Base-by-base conservation (phyloP, 2,329 filamentous ascomycete species). In the Rasamsonia emersonii region DNA sequence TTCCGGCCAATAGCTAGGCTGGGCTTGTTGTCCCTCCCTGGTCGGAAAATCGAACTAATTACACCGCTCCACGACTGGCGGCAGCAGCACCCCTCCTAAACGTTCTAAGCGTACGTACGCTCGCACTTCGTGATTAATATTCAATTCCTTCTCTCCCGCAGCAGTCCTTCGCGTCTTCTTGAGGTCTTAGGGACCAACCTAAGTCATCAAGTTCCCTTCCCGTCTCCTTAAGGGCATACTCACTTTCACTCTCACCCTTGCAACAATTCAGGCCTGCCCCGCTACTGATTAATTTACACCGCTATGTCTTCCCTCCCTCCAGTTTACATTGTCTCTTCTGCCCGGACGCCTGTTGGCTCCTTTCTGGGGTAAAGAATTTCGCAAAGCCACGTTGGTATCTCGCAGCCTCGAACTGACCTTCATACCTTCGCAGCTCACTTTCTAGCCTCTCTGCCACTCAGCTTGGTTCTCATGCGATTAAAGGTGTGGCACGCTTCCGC, bases 241-340 rank as follows among this genome's bases (percentile, higher is more conserved):
- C 11, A 9, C 20, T 23, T 11, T 23, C 20, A 9, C 20, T 23
- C 11, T 9, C 20, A n/a, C n/a, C n/a, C n/a, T n/a, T n/a, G n/a
- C 20, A 23, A 23, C 20, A 23, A 23, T 23, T 23, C n/a, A n/a
- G n/a, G n/a, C n/a, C n/a, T 25, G 33, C 28, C 25, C 28, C 31
- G 24, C 32, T n/a, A n/a, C n/a, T n/a, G n/a, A 16, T 24, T 33
- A 42, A 30, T 32, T 28, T 26, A 30, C 23, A 19, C 23, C 30
- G 20, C 19, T 39, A 93, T 93, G 84, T 73, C 85, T 57, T 76
- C 75, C 47, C 75, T 88, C 43, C 82, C 86, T 45, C 74, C 86
- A 38, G 89, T 98, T 46, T 98, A 98, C 69, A 95, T 98, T 54
- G 86, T 95, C 56, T 91, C 91, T 38, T 82, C 79, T 44, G 84